phyloP scores from a whole-genome alignment of 495 filamentous ascomycete species.

The Ascodesmis nigricans region DNA sequence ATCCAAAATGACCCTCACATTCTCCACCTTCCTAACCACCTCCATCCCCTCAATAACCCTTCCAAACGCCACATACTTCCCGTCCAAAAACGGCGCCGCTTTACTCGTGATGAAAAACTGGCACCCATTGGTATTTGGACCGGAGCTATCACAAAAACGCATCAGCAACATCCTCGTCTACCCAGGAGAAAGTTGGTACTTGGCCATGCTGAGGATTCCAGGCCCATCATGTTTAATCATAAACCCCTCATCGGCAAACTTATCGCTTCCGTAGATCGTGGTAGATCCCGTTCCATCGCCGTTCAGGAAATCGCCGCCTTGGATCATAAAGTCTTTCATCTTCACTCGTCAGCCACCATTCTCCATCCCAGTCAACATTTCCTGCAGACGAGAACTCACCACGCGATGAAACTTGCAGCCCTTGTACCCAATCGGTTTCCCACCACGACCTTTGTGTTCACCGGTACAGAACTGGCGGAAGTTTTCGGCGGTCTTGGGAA shows the following conservation, averaged over 20 bases:
- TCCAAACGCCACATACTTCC: conserved; percentile 90
- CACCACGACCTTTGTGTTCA: conserved; percentile 59
- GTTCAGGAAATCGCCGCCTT: conserved; percentile 91
- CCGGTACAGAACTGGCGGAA: conserved; percentile 95
- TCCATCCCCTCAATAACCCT: conserved; percentile 70
- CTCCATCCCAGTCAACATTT: conserved; percentile 1
- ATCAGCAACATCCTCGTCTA: too few relatives aligned
- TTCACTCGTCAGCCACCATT: conserved; percentile 23
- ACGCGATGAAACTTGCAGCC: conserved; percentile 86
- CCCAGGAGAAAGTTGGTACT: conserved; percentile 12
- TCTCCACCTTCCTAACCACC: conserved; percentile 71
- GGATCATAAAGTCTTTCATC: conserved; percentile 91
- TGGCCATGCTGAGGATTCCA: conserved; percentile 77
- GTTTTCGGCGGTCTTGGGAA: conserved; percentile 83
- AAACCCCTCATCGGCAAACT: conserved; percentile 89
- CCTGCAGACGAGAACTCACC: conserved; percentile 34
- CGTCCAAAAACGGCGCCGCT: conserved; percentile 68
- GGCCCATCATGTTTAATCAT: conserved; percentile 49
- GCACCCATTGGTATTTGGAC: conserved; percentile 80
- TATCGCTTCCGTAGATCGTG: conserved; percentile 64
- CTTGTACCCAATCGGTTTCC: conserved; percentile 82
- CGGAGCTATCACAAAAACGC: conserved; percentile 45
- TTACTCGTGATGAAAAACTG: conserved; percentile 95
- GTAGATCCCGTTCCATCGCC: conserved; percentile 76
- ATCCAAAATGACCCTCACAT: conserved; percentile 58